These are phyloP conservation scores for Calocera viscosa DNA, from an alignment of 768 basidiomycete species.

Conservation along the genomic window DNA sequence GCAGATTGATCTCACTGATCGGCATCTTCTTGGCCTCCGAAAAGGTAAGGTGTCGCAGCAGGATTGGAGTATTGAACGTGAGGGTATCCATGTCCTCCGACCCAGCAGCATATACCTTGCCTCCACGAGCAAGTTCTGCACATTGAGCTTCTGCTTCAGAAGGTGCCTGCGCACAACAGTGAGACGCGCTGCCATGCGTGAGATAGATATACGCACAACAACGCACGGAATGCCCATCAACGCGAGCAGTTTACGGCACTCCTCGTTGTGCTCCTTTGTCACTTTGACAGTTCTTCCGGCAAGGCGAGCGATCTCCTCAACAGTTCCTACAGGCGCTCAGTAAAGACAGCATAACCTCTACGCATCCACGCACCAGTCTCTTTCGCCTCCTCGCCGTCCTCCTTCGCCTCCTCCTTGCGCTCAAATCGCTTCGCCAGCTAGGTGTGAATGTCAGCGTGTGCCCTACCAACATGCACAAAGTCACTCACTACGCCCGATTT, in stretches of 20 bases:
- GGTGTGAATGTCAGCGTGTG: not conserved
- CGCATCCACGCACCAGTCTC: conserved; percentile 51
- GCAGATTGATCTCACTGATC: conserved; percentile 80
- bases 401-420: conserved; percentile 80
- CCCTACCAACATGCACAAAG: not conserved
- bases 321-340: conserved; percentile 41
- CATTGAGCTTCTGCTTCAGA: conserved; percentile 99
- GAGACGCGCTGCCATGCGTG: not conserved
- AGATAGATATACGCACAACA: conserved; percentile 42
- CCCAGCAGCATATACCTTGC: conserved; percentile 93
- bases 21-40: conserved; percentile 96
- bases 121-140: conserved; percentile 92
- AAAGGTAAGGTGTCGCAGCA: conserved; percentile 93
- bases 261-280: conserved; percentile 90
- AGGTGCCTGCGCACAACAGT: conserved; percentile 54
- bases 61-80: conserved; percentile 82
- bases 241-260: conserved; percentile 70
- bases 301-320: conserved; percentile 84
- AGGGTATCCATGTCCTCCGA: conserved; percentile 99
- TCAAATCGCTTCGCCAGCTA: conserved; percentile 96
- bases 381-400: conserved; percentile 90
- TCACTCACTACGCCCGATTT: conserved; percentile 90
- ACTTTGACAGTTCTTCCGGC: conserved; percentile 86
- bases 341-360: not conserved
- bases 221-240: conserved; percentile 98